Conservation (phyloP, 495 filamentous ascomycete genomes). For the Penicillium malachiteum region DNA sequence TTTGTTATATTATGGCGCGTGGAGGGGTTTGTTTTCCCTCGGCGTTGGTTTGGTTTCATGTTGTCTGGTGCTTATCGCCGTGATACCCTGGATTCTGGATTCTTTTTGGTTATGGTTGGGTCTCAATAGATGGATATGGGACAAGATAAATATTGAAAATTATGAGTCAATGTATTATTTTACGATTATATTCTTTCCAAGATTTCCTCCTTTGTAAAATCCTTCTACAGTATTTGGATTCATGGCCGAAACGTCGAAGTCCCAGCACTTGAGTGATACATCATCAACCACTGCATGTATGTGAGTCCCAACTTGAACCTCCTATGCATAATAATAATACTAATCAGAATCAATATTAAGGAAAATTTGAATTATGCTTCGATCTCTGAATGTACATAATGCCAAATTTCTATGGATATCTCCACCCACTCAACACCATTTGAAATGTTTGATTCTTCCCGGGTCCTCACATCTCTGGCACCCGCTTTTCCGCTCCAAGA, state of each 20-base stretch:
- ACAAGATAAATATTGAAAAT: constrained; percentile 5
- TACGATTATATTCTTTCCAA: too few relatives aligned
- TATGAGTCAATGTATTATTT: constrained; percentile 21
- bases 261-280: neutral
- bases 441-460: neutral
- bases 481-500: neutral
- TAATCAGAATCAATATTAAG: neutral
- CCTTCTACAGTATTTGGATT: neutral
- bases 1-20: constrained; percentile 3
- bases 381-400: too few relatives aligned
- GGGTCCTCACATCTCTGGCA: neutral
- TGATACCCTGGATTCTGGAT: constrained; percentile 24
- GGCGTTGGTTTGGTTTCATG: constrained; percentile 4
- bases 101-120: constrained; percentile 6
- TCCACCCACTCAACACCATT: too few relatives aligned
- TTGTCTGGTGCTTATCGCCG: constrained; percentile 8
- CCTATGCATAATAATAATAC: neutral
- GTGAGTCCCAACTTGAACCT: neutral
- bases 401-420: too few relatives aligned
- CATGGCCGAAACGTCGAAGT: too few relatives aligned
- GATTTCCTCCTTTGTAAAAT: neutral
- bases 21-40: constrained; percentile 1
- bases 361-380: too few relatives aligned
- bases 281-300: neutral
- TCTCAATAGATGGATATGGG: neutral